These are phyloP conservation scores for Neurospora sp. DNA, from an alignment of 495 filamentous ascomycete species.

Conservation along the genomic window DNA sequence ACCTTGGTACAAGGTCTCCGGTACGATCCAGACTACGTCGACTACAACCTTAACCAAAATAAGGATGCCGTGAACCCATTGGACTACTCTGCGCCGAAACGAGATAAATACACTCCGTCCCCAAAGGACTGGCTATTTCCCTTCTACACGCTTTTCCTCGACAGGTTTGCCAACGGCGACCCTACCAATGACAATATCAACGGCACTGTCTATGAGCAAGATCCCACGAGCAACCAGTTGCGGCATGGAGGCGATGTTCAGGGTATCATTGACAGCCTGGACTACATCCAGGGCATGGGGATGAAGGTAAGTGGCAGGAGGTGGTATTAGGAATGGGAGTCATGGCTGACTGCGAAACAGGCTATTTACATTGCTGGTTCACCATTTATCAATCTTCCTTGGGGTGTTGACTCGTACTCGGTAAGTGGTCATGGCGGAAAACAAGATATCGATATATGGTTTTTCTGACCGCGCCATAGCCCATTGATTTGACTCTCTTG, in stretches of 20 bases:
- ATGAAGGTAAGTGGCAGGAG: conserved; percentile 33
- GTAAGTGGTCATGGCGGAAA: conserved; percentile 3
- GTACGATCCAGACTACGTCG: conserved; percentile 41
- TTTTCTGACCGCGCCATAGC: conserved; percentile 18
- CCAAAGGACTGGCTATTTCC: conserved; percentile 61
- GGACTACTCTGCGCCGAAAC: conserved; percentile 54
- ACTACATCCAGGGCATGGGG: conserved; percentile 68
- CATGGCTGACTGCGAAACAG: conserved; percentile 21
- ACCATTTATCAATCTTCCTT: conserved; percentile 27
- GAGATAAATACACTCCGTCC: conserved; percentile 46
- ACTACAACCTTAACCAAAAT: conserved; percentile 57
- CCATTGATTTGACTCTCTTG: conserved; percentile 49
- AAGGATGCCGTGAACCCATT: conserved; percentile 44
- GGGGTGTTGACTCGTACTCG: conserved; percentile 49
- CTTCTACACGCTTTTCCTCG: conserved; percentile 58
- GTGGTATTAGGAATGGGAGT: too few relatives aligned
- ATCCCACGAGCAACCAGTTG: conserved; percentile 54
- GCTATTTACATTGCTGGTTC: conserved; percentile 59
- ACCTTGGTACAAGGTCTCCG: conserved; percentile 31
- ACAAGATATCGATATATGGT: background rate
- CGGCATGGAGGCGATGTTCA: conserved; percentile 60
- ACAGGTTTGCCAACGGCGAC: conserved; percentile 60
- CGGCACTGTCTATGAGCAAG: conserved; percentile 59
- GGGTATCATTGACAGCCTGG: conserved; percentile 55
- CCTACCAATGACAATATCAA: conserved; percentile 64